These are phyloP conservation scores for Verticillium longisporum DNA, from an alignment of 2,329 filamentous ascomycete genomes.

Conservation along the genomic window DNA sequence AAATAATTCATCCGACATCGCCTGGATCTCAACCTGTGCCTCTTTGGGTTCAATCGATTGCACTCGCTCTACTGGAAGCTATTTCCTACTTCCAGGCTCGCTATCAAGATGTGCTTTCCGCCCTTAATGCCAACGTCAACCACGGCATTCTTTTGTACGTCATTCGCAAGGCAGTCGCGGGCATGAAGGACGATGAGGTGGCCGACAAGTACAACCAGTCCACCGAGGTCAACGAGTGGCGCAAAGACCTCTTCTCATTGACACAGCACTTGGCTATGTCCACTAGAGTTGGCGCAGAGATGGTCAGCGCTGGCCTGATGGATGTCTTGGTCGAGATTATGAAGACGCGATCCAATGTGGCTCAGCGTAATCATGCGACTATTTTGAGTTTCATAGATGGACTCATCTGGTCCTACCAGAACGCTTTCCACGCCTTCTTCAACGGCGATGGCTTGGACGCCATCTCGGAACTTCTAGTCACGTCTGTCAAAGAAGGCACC, in stretches of 20 bases:
- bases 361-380: constrained; percentile 76
- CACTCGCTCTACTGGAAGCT: constrained; percentile 77
- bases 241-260: constrained; percentile 81
- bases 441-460: constrained; percentile 77
- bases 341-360: constrained; percentile 71
- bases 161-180: constrained; percentile 81
- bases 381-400: constrained; percentile 84
- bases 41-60: constrained; percentile 72
- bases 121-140: constrained; percentile 92
- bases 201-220: constrained; percentile 52
- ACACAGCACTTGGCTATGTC: constrained; percentile 73
- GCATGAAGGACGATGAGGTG: constrained; percentile 56
- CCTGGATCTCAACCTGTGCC: constrained; percentile 64
- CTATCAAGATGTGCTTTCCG: constrained; percentile 74
- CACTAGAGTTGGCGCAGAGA: constrained; percentile 69
- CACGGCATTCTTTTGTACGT: constrained; percentile 93
- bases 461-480: constrained; percentile 80
- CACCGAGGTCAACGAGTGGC: constrained; percentile 78
- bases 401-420: constrained; percentile 77
- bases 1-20: constrained; percentile 78
- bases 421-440: constrained; percentile 78
- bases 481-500: constrained; percentile 67
- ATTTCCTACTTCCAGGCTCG: constrained; percentile 72
- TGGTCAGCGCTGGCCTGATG: constrained; percentile 84
- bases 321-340: constrained; percentile 86